Evolutionary conservation across 768 basidiomycete species (phyloP), one percentile per base, ranked within the genome.

Genomic region (Agrocybe praecox): DNA sequence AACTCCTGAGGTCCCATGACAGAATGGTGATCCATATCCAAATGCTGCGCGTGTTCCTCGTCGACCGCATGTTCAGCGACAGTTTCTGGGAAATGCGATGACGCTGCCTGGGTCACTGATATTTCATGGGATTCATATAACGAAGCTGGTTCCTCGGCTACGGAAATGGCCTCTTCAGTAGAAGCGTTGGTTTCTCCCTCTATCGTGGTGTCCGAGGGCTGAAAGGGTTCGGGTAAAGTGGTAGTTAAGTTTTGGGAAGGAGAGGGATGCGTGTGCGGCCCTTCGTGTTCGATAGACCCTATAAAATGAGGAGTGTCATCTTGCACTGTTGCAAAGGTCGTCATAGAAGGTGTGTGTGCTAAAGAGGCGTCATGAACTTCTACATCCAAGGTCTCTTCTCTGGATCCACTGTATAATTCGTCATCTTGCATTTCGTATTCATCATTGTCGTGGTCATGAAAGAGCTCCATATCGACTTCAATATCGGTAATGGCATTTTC

Each of bases 381-480:
- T 21, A 83, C 74, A 62, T 85, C 83, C 52, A 75, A 61, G 46
- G 76, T 54, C 47, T 79, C 77, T 54, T 64, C 60, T 43, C 63
- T 69, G 17, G 62, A 57, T 23, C 64, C 65, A 10, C 64, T 68
- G 23, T 65, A 59, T 56, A 69, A 71, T 22, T 64, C 69, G 56
- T 76, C 80, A 48, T 83, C 80, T 10, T 72, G 72, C 82, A 84
- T 85, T 46, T 83, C 82, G 60, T 83, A 88, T 69, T 88, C 87
- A 40, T 69, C 66, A 61, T 77, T 73, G 18, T 71, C 65, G 18
- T 71, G 72, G 40, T 76, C 80, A 34, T 77, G 72, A 55, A 80
- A 79, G 47, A 78, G 73, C 53, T 85, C 84, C 87, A 89, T 88
- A 56, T 89, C 87, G 45, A 89, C 79, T 66, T 89, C 87, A 50